Conservation (phyloP, 495 filamentous ascomycete genomes). For the Aspergillus conjunctus region DNA sequence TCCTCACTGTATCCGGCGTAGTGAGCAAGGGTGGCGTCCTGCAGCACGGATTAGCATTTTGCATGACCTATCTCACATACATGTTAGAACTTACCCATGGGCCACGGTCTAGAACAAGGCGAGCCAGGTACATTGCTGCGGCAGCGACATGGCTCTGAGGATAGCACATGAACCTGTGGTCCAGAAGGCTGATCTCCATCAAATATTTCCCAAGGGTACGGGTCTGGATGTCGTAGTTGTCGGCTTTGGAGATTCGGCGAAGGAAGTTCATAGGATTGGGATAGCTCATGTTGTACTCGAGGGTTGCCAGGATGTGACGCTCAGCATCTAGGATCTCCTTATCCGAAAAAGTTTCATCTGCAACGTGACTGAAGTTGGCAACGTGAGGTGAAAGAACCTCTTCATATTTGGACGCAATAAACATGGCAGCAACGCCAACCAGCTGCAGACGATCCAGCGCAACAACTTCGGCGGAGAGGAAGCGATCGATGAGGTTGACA, state of each 20-base stretch:
- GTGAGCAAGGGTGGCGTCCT: slow-evolving; percentile 86
- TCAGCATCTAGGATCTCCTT: slow-evolving; percentile 96
- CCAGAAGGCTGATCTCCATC: slow-evolving; percentile 95
- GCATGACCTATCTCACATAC: neutral
- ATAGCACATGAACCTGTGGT: slow-evolving; percentile 87
- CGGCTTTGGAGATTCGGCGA: slow-evolving; percentile 95
- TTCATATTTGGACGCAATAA: slow-evolving; percentile 98
- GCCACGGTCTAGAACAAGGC: slow-evolving; percentile 84
- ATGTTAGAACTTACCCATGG: slow-evolving; percentile 69
- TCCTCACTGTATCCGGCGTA: slow-evolving; percentile 93
- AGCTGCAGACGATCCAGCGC: slow-evolving; percentile 93
- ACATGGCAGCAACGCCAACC: slow-evolving; percentile 96
- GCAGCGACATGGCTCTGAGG: slow-evolving; percentile 88
- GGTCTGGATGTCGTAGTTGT: slow-evolving; percentile 96
- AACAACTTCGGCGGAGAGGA: slow-evolving; percentile 90
- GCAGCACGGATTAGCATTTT: slow-evolving; percentile 28
- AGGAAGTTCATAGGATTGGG: slow-evolving; percentile 99
- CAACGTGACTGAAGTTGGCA: slow-evolving; percentile 92
- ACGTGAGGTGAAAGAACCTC: slow-evolving; percentile 97
- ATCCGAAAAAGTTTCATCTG: slow-evolving; percentile 96
- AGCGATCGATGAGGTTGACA: slow-evolving; percentile 97
- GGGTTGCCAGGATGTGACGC: slow-evolving; percentile 82
- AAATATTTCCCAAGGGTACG: slow-evolving; percentile 96
- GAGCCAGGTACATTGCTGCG: slow-evolving; percentile 90
- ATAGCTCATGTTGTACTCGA: slow-evolving; percentile 97